These are phyloP conservation scores for Blastomyces parvus DNA, from an alignment of 2,329 filamentous ascomycete genomes.

Conservation along the genomic window DNA sequence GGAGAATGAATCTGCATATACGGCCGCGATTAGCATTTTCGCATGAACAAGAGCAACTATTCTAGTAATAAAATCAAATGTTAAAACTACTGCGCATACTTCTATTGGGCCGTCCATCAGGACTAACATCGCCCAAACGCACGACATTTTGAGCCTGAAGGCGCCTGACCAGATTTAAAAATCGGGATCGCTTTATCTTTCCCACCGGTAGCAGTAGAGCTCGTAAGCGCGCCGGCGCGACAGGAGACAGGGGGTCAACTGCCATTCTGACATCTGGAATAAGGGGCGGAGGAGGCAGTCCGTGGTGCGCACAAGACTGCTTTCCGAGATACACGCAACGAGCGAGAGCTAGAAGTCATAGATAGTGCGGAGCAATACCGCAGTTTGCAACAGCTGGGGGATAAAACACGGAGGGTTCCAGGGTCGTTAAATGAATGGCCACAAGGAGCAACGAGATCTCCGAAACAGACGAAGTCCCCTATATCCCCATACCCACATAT, in stretches of 20 bases:
- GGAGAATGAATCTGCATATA: constrained; percentile 72
- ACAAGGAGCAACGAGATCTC: background rate
- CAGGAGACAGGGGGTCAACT: constrained; percentile 79
- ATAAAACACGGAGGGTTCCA: background rate
- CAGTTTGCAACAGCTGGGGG: background rate
- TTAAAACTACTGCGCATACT: constrained; percentile 47
- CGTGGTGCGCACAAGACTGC: constrained; percentile 27
- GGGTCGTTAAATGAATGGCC: background rate
- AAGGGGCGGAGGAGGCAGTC: constrained; percentile 25
- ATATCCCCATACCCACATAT: background rate
- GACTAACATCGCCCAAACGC: constrained; percentile 73
- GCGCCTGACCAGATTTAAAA: constrained; percentile 66
- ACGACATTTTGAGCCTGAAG: constrained; percentile 72
- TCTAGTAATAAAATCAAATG: background rate
- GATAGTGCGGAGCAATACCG: constrained; percentile 10
- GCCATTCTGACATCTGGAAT: constrained; percentile 58
- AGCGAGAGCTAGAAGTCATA: constrained; percentile 20
- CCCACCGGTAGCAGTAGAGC: constrained; percentile 80
- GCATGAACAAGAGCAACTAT: background rate
- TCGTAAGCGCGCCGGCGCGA: constrained; percentile 83
- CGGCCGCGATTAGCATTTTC: constrained; percentile 15
- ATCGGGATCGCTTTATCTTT: constrained; percentile 71
- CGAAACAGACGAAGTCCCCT: background rate
- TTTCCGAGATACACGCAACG: constrained; percentile 20
- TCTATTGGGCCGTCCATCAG: constrained; percentile 73